These are phyloP conservation scores for Setomelanomma holmii DNA, from an alignment of 2,329 filamentous ascomycete species.

Conservation along the genomic window DNA sequence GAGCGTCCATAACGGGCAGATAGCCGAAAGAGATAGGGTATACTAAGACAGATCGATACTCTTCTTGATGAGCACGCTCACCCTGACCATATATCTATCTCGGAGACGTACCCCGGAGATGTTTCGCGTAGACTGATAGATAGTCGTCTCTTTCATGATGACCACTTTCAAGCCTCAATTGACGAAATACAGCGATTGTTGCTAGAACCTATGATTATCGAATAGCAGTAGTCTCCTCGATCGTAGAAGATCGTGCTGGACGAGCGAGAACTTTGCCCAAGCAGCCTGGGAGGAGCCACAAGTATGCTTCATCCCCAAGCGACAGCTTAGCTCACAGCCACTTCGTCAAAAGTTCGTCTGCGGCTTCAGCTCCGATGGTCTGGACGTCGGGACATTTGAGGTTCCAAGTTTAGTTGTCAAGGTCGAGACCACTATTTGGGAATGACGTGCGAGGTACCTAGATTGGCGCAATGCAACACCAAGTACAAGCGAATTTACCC, in stretches of 20 bases:
- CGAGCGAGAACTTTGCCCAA: background rate
- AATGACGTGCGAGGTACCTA: slow-evolving; percentile 2
- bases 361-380: background rate
- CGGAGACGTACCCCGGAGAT: background rate
- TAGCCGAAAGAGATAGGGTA: background rate
- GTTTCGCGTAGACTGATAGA: background rate
- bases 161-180: slow-evolving; percentile 1
- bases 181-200: slow-evolving; percentile 1
- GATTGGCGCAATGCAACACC: slow-evolving; percentile 4
- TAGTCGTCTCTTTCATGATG: background rate
- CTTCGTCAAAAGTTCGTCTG: background rate
- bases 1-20: background rate
- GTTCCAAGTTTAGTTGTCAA: background rate
- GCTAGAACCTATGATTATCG: background rate
- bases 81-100: background rate
- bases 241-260: background rate
- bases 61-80: background rate
- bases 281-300: background rate
- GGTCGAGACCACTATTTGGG: background rate
- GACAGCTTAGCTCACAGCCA: background rate
- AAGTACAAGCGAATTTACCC: background rate
- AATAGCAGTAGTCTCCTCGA: background rate
- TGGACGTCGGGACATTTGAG: background rate
- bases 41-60: background rate
- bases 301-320: background rate